These are phyloP conservation scores for Withania somnifera DNA, from an alignment of 305 asterid species.

Conservation along the genomic window DNA sequence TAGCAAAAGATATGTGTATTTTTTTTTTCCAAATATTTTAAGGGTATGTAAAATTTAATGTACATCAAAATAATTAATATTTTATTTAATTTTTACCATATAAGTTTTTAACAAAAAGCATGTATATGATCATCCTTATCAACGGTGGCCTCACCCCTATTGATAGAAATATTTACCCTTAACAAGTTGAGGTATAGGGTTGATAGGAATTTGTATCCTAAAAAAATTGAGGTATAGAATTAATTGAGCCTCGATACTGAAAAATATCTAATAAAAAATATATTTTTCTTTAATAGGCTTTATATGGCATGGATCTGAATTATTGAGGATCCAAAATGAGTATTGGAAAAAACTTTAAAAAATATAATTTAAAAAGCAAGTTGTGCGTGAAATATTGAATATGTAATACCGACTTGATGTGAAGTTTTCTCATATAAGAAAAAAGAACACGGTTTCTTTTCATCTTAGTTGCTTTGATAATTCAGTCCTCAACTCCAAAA, in stretches of 20 bases:
- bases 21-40: no score
- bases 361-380: neutral
- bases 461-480: slow-evolving; percentile 5
- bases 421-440: neutral
- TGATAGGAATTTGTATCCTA: neutral
- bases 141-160: no score
- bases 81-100: no score
- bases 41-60: no score
- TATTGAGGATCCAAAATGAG: fast-evolving
- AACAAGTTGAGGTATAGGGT: no score
- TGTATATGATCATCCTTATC: no score
- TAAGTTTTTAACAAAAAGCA: no score
- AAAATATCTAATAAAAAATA: neutral
- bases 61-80: no score
- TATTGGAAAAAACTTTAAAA: neutral
- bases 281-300: neutral
- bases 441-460: slow-evolving; percentile 2
- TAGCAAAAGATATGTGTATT: no score
- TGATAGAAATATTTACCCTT: no score
- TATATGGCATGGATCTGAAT: fast-evolving
- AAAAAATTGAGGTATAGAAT: fast-evolving
- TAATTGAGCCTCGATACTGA: fast-evolving
- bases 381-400: slow-evolving; percentile 23
- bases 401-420: slow-evolving; percentile 6
- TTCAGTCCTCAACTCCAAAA: neutral